These are phyloP conservation scores for Aspergillus tubingensis DNA, from an alignment of 2,329 filamentous ascomycete genomes.

Conservation along the genomic window DNA sequence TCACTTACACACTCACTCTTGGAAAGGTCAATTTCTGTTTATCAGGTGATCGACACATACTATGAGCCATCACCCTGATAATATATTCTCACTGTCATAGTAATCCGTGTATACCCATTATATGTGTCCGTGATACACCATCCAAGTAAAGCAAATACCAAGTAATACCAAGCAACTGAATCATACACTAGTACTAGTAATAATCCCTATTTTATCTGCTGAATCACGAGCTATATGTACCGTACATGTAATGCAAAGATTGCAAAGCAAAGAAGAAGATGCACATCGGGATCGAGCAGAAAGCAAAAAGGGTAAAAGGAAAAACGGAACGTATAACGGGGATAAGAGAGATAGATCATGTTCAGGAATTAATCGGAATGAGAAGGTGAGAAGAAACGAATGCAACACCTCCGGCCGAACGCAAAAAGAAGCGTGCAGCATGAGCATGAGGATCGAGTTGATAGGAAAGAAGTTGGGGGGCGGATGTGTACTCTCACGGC, in stretches of 20 bases:
- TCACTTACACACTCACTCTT: too few relatives aligned
- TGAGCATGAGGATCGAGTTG: constrained; percentile 12
- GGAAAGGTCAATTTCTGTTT: too few relatives aligned
- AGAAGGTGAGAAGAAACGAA: constrained; percentile 11
- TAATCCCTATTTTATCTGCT: constrained; percentile 11
- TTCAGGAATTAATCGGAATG: background rate
- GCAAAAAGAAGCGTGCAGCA: constrained; percentile 4
- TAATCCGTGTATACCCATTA: too few relatives aligned
- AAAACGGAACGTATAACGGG: background rate
- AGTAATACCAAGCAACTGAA: background rate
- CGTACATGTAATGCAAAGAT: constrained; percentile 15
- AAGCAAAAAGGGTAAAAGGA: too few relatives aligned
- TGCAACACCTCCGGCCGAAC: constrained; percentile 4
- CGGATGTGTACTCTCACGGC: background rate
- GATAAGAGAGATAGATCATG: background rate
- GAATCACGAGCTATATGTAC: constrained; percentile 17
- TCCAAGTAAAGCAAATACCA: background rate
- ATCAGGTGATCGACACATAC: too few relatives aligned
- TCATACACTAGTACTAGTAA: background rate
- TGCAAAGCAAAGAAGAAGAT: background rate
- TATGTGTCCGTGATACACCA: background rate
- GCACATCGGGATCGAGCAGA: background rate
- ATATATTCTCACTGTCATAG: too few relatives aligned
- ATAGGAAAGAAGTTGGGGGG: constrained; percentile 11
- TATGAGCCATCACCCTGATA: too few relatives aligned